Evolutionary conservation across 306 rosid genomes (phyloP), one percentile per base, ranked within the genome.

Genomic region (Pueraria montana): DNA sequence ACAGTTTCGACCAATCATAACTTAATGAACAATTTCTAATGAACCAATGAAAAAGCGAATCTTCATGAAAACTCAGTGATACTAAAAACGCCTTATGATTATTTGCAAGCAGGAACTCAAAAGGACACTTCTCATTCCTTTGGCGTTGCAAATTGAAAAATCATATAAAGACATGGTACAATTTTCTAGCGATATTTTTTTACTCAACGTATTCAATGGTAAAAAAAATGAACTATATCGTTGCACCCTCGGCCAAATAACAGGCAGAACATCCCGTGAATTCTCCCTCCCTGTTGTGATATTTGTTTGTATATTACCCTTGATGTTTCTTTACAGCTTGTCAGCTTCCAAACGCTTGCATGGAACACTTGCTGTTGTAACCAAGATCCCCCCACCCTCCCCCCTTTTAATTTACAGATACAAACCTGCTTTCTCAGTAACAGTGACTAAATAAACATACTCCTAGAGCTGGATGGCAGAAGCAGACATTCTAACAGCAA

Each of bases 241-340:
- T 69, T 79, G 72, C 76, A 63, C 72, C 80, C 56, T 82, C 30
- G 27, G 77, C 80, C 70, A 34, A 64, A 67, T 36, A 74, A 40
- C 53, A 14, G 48, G 66, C 72, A 36, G 17, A 68, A 72, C 46
- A 46, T 71, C 59, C 70, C 61, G 17, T 49, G 80, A 56, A 34
- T 61, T 50, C 20, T 24, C 80, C 76, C 63, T 12, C 77, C 42
- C 61, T 58, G 48, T 63, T 16, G 74, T 82, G 74, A 63, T 72
- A 76, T 26, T 68, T 76, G 70, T 32, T 32, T 36, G 75, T 76
- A 81, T 82, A 68, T 11, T 34, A 56, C 74, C 45, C 78, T 68
- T 74, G 23, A 40, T 55, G 59, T 74, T 78, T 88, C 94, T 89
- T 74, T 86, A 87, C 88, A 87, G 84, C 85, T 59, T 63, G 81